Evolutionary conservation across 148 eudicot species (phyloP).

Genomic region (Rhododendron ovatum): DNA sequence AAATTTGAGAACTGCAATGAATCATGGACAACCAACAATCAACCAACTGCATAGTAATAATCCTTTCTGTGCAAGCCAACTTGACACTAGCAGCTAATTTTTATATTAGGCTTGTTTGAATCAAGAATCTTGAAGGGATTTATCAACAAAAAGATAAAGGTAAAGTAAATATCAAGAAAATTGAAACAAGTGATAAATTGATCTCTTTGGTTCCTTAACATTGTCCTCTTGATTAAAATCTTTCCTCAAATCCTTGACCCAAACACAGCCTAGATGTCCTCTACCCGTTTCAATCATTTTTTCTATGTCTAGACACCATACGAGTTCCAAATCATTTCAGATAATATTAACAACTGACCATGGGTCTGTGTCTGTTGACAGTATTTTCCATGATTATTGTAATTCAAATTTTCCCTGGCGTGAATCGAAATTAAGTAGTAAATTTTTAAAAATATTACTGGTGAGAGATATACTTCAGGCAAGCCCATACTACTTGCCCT

Average conservation of each 20-base stretch:
- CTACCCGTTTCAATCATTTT: background rate
- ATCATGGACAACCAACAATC: background rate
- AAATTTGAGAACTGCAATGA: background rate
- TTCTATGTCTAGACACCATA: background rate
- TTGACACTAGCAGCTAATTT: background rate
- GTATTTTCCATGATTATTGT: background rate
- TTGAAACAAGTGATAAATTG: background rate
- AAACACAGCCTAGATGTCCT: background rate
- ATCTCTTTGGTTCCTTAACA: background rate
- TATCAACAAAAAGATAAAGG: background rate
- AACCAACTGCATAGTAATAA: background rate
- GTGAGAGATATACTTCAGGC: conserved; percentile 69
- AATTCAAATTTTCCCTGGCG: background rate
- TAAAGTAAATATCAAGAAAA: background rate
- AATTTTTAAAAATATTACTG: conserved; percentile 25
- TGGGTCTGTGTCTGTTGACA: background rate
- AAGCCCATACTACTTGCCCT: conserved; percentile 54
- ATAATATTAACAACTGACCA: background rate
- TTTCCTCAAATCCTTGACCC: background rate
- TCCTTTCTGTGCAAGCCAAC: background rate
- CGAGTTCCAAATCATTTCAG: background rate
- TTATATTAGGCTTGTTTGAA: background rate
- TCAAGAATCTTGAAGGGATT: background rate
- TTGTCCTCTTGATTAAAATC: background rate
- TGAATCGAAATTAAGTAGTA: background rate